Base-by-base conservation (phyloP, 768 basidiomycete genomes). In the Lepiota venenata region DNA sequence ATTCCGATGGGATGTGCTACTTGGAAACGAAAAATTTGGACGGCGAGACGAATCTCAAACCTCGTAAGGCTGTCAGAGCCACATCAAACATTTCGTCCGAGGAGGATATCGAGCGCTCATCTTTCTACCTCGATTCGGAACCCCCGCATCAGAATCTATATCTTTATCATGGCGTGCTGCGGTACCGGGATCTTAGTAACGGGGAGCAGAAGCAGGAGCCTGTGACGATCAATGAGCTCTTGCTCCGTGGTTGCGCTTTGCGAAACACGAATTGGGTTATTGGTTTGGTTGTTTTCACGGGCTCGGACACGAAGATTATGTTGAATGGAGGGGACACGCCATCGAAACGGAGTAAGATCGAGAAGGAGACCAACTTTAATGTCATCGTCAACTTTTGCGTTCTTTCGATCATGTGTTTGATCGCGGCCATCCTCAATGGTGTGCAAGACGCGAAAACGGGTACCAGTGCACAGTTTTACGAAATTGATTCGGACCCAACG, bases 1-100 rank as follows among this genome's bases (percentile, higher is more conserved):
- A 97, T 69, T 73, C 91, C 2, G 94, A 97, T 58, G 88, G 91
- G 10, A 74, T 93, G 70, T 97, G 95, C 68, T 99, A 93, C 63
- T 78, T 98, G 50, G 96, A 98, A 76, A 98, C 96, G 42, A 98
- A 98, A 79, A 98, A 98, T 65, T 71, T 98, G 51, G 96, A 98
- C 61, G 96, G 96, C 1, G 96, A 98, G 73, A 98, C 96, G 43
- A 98, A 98, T 67, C 74, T 98, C 62, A 99, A 99, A 71, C 84
- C 87, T 5, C 82, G 96, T 18, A 83, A 78, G 65, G 81, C 90
- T 6, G 68, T 93, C 47, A 83, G 77, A 45, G 91, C 88, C 1
- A 96, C 95, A 0, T 77, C 87, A 18, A 69, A 74, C 38, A 88
- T 97, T 58, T 66, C 74, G 11, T 87, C 85, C 2, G 96, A 98